These are phyloP conservation scores for Gigaspora rosea DNA, from an alignment of 192 early-diverging fungal genomes.

Conservation along the genomic window DNA sequence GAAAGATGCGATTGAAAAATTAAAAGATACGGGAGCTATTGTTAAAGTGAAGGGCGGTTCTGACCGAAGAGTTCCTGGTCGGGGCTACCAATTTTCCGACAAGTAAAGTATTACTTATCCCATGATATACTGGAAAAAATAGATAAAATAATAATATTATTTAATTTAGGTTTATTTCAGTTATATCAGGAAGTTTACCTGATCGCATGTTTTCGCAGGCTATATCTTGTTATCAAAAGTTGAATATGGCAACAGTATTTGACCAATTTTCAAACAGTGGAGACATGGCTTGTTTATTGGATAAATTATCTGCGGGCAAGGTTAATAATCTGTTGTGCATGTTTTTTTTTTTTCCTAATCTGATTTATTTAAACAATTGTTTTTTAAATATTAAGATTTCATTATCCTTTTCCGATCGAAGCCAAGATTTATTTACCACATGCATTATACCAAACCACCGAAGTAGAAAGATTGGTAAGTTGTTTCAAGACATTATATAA, in stretches of 20 bases:
- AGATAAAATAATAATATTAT: not conserved
- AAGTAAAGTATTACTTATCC: conserved; percentile 18
- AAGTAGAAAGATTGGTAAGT: conserved; percentile 33
- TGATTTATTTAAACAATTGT: conserved; percentile 4
- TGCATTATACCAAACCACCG: conserved; percentile 24
- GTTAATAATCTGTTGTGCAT: not conserved
- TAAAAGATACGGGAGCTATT: conserved; percentile 30
- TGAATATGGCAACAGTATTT: not conserved
- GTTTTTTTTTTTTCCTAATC: not conserved
- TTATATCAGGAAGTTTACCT: conserved; percentile 31
- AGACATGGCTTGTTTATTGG: conserved; percentile 36
- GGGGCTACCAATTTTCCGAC: conserved; percentile 34
- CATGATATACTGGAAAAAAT: no score
- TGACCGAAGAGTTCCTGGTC: conserved; percentile 34
- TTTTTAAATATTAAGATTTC: not conserved
- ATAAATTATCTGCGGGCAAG: conserved; percentile 29
- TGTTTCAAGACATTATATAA: not conserved
- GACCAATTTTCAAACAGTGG: conserved; percentile 33
- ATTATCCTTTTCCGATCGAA: conserved; percentile 1
- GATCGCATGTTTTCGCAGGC: conserved; percentile 35
- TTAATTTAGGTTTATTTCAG: conserved; percentile 23
- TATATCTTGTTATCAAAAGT: conserved; percentile 7
- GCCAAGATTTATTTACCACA: not conserved
- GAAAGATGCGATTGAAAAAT: conserved; percentile 5
- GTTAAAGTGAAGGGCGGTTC: conserved; percentile 32